These are phyloP conservation scores for Diaporthe citri DNA, from an alignment of 2,329 filamentous ascomycete genomes.

Conservation along the genomic window DNA sequence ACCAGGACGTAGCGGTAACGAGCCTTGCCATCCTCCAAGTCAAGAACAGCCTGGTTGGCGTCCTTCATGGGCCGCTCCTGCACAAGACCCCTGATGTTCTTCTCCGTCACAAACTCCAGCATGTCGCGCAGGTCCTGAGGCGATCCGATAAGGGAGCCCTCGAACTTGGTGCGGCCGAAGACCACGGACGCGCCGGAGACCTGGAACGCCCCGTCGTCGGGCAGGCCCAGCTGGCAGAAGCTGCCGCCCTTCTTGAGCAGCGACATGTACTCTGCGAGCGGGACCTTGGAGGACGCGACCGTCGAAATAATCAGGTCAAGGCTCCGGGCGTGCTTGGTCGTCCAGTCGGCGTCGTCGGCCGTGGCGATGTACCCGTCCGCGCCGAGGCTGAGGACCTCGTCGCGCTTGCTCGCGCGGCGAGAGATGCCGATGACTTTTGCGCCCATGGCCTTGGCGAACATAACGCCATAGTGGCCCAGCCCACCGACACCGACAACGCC, in stretches of 20 bases:
- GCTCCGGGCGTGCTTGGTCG: slow-evolving; percentile 58
- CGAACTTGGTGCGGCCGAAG: slow-evolving; percentile 62
- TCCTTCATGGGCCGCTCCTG: slow-evolving; percentile 66
- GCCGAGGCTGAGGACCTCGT: slow-evolving; percentile 67
- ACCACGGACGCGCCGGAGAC: slow-evolving; percentile 70
- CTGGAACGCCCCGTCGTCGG: slow-evolving; percentile 62
- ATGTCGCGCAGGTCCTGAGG: slow-evolving; percentile 70
- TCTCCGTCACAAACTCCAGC: slow-evolving; percentile 68
- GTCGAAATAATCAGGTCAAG: slow-evolving; percentile 71
- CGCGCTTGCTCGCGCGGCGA: slow-evolving; percentile 62
- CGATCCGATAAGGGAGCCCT: slow-evolving; percentile 58
- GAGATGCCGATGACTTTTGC: slow-evolving; percentile 71
- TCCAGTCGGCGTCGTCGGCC: slow-evolving; percentile 65
- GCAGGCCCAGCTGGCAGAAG: slow-evolving; percentile 74
- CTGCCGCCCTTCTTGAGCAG: slow-evolving; percentile 70
- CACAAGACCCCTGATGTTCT: slow-evolving; percentile 68
- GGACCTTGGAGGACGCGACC: slow-evolving; percentile 57
- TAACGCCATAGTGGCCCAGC: slow-evolving; percentile 75
- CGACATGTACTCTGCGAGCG: slow-evolving; percentile 69
- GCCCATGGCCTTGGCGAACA: slow-evolving; percentile 76
- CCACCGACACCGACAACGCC: slow-evolving; percentile 77
- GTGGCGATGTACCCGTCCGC: slow-evolving; percentile 61
- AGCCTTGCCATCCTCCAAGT: slow-evolving; percentile 67
- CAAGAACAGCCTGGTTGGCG: slow-evolving; percentile 65
- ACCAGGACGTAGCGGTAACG: slow-evolving; percentile 61